Percentiles rank a stretch among this genome's conserved stretches.
phyloP scores from a whole-genome alignment of 164 flowering plant species.

The grape (Vitis vinifera) region DNA sequence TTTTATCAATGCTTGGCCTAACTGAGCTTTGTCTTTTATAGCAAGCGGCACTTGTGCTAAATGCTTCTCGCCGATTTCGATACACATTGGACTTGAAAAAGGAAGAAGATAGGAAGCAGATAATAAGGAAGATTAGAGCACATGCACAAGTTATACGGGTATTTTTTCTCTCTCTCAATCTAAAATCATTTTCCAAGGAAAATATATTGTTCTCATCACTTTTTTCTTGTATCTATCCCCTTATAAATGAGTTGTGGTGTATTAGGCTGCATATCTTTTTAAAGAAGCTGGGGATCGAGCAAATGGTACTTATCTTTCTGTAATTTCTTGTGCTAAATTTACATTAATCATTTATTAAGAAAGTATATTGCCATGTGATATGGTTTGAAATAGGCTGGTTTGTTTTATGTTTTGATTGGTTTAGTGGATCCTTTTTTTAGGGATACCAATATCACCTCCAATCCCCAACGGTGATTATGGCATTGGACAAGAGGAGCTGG shows the following conservation, averaged over 20 bases:
- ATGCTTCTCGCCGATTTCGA: conserved; percentile 97
- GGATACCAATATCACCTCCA: conserved; percentile 19
- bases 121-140: conserved; percentile 72
- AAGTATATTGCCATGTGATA: background rate
- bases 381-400: background rate
- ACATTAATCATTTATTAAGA: background rate
- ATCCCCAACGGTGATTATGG: conserved; percentile 48
- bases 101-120: conserved; percentile 73
- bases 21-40: conserved; percentile 22
- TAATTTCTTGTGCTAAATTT: background rate
- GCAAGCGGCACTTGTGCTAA: conserved; percentile 98
- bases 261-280: conserved; percentile 88
- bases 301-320: conserved; percentile 38
- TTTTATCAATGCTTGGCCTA: background rate
- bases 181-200: background rate
- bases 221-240: background rate
- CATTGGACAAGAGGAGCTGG: conserved; percentile 62
- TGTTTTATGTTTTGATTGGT: background rate
- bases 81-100: conserved; percentile 91
- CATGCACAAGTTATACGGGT: conserved; percentile 95
- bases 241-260: conserved; percentile 8
- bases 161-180: conserved; percentile 10
- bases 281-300: conserved; percentile 55
- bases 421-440: conserved; percentile 21
- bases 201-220: background rate